Base-by-base conservation (phyloP, 2,329 filamentous ascomycete genomes). In the Alternaria atra region DNA sequence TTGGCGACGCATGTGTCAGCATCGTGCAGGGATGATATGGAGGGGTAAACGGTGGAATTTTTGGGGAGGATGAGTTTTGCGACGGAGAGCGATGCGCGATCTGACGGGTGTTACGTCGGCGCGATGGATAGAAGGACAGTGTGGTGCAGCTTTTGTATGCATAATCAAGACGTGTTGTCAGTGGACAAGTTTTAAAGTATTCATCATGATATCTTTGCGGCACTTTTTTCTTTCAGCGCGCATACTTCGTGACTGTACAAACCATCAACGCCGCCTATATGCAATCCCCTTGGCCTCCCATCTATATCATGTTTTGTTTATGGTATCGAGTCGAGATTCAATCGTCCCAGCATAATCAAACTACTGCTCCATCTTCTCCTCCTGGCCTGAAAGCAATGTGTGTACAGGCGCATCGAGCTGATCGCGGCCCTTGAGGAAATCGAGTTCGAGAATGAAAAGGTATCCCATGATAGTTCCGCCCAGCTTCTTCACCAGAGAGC, bases 371-470 rank as follows among this genome's bases (percentile, higher is more conserved):
- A 65, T 40, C 62, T 68, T 76, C 70, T 81, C 74, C 66, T 83
- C 80, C 77, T 90, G 87, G 65, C 87, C 87, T 46, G 84, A 90
- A 64, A 99, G 87, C 37, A 99, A 87, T 43, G 94, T 97, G 78
- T 91, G 87, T 53, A 94, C 90, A 10, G 93, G 93, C 57, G 90
- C 90, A 70, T 90, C 88, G 70, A 99, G 90, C 86, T 97, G 95
- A 65, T 93, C 90, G 71, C 93, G 89, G 70, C 95, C 95, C 78
- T 97, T 92, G 70, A 99, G 88, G 81, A 95, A 94, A 72, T 93
- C 90, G 67, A 99, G 90, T 81, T 98, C 94, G 78, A 98, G 91
- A 74, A 99, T 92, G 84, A 99, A 99, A 65, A 97, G 84, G 82
- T 92, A 98, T 71, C 93, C 94, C 60, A 97, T 81, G 47, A 98